Evolutionary conservation across 805 yeast species (phyloP), one percentile per base, ranked within the genome.

Genomic region (Candida pseudofarinosa): DNA sequence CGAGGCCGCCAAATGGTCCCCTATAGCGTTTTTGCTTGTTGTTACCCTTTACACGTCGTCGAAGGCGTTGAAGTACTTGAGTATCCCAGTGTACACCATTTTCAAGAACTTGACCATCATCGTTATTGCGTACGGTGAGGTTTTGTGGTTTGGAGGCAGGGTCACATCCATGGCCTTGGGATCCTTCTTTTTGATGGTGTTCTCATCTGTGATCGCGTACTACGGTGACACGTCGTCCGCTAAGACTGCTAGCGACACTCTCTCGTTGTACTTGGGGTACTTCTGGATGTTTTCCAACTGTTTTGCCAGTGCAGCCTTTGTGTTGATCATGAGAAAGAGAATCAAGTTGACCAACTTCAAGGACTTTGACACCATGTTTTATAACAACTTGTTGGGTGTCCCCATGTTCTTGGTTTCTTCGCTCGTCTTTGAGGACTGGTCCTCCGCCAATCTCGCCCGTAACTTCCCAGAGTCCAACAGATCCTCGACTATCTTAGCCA

Each of bases 221-320:
- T 81, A 88, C 75, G 93, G 97, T 65, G 96, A 88, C 58, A 64
- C 76, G 43, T 42, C 58, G 28, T 74, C 69, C 46, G 68, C 71
- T 19, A 55, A 54, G 26, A 61, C 69, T 47, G 51, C 73, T 41
- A 54, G 50, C 52, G 70, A 65, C 48, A 63, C 74, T 43, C 65
- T 77, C 52, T 77, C 79, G 57, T 65, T 67, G 49, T 69, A 67
- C 56, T 45, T 80, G 47, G 99, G 99, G 49, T 93, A 93, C 80
- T 67, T 89, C 66, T 93, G 99, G 99, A 93, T 93, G 99, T 77
- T 88, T 53, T 60, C 83, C 60, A 93, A 93, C 81, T 93, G 99
- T 76, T 74, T 91, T 62, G 80, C 97, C 14, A 85, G 95, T 43
- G 98, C 99, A 37, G 76, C 93, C 6, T 93, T 89, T 62, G 98